phyloP scores from a whole-genome alignment of 306 rosid species.

The cucumber (Cucumis sativus) region DNA sequence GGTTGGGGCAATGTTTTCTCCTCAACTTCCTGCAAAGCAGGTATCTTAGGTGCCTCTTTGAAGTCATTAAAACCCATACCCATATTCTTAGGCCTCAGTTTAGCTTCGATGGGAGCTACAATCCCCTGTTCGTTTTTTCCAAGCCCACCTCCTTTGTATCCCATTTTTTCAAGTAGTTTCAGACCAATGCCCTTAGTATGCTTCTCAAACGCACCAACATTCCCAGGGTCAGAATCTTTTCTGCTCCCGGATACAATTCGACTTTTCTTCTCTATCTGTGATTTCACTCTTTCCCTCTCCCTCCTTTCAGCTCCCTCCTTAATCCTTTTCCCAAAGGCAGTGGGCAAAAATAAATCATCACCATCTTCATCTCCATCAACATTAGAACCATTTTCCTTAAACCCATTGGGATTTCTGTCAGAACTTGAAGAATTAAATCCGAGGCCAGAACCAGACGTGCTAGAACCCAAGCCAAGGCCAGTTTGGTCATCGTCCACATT shows the following conservation, averaged over 20 bases:
- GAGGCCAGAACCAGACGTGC: constrained; percentile 35
- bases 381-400: constrained; percentile 15
- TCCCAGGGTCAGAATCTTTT: constrained; percentile 13
- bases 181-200: constrained; percentile 77
- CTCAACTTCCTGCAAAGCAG: constrained; percentile 23
- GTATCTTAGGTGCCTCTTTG: constrained; percentile 30
- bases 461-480: constrained; percentile 39
- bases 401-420: constrained; percentile 11
- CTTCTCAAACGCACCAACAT: constrained; percentile 62
- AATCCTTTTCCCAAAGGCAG: constrained; percentile 70
- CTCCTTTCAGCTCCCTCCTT: constrained; percentile 78
- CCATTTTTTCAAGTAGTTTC: constrained; percentile 81
- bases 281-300: constrained; percentile 39
- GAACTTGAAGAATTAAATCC: constrained; percentile 22
- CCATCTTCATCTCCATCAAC: constrained; percentile 19
- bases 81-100: constrained; percentile 64
- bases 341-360: constrained; percentile 34
- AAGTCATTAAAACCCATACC: constrained; percentile 76
- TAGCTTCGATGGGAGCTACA: constrained; percentile 60
- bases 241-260: constrained; percentile 12
- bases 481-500: constrained; percentile 25
- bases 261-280: constrained; percentile 34
- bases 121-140: constrained; percentile 88
- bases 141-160: constrained; percentile 92
- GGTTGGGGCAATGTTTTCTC: constrained; percentile 29